Base-by-base conservation (phyloP, 306 rosid species). In the Myrica gale region DNA sequence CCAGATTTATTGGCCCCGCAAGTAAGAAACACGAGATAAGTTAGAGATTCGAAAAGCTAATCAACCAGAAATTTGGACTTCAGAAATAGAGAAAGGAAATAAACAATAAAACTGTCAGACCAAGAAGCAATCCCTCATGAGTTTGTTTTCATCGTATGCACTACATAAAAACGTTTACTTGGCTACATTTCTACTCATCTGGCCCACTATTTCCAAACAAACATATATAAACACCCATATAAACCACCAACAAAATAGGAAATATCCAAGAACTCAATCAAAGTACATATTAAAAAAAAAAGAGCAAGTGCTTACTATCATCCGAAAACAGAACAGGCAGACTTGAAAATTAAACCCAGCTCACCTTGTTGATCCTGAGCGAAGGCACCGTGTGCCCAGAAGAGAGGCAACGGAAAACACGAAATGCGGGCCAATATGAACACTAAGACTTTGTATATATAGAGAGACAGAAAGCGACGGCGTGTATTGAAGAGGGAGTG, bases 381-480 rank as follows among this genome's bases (percentile, higher is more conserved):
- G 37, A 42, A 74, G 37, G 57, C 43, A 79, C 75, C 44, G 5
- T 74, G 71, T 50, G 37, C 26, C 44, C 26, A 55, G 58, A 79
- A 55, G 58, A 79, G 68, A 23, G 73, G 69, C 21, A 66, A 79
- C 50, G 45, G 45, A 41, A 72, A 82, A 67, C 68, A 53, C n/a
- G 72, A 79, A 84, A 89, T 71, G 90, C 17, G 21, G 37, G 61
- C 23, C 44, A 50, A 41, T 26, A 52, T 44, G 26, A 9, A 12
- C 1, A 32, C 42, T 55, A 76, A 63, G 50, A 55, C 12, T 51
- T 8, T 32, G 3, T 32, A 45, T 51, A 72, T 76, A 78, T 21
- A 52, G 4, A 57, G 26, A 8, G 47, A 10, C 5, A 23, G 23
- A 79, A 44, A 68, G 15, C 6, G 61, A 74, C 20, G 15, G 45